Percentiles rank a stretch among this genome's conserved stretches.
These are phyloP conservation scores for Podila verticillata DNA, from an alignment of 192 early-diverging fungal genomes.

Conservation along the genomic window DNA sequence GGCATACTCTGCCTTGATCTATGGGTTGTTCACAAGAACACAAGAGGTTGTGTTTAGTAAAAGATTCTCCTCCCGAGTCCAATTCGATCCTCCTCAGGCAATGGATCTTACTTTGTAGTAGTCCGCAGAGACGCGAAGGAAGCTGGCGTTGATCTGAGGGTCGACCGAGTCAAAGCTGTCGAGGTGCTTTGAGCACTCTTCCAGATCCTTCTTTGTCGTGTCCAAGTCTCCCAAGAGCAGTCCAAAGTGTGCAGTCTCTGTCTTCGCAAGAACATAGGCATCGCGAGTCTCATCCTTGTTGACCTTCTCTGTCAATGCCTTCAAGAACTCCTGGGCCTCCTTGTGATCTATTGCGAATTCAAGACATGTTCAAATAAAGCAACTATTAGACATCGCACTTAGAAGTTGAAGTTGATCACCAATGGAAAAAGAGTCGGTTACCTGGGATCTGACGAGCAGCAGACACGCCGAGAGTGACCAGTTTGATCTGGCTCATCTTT, in stretches of 20 bases:
- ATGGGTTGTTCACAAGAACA: constrained; percentile 8
- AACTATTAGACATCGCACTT: background rate
- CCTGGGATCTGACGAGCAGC: constrained; percentile 81
- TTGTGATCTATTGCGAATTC: constrained; percentile 61
- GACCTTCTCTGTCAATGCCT: constrained; percentile 74
- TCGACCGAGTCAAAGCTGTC: constrained; percentile 81
- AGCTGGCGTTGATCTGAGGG: constrained; percentile 90
- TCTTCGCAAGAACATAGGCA: constrained; percentile 85
- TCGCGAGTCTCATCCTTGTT: constrained; percentile 75
- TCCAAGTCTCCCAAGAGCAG: constrained; percentile 83
- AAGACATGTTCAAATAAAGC: background rate
- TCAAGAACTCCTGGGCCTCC: constrained; percentile 81
- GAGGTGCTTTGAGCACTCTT: constrained; percentile 86
- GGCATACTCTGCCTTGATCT: constrained; percentile 90
- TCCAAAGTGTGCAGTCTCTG: constrained; percentile 89
- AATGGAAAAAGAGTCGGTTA: constrained; percentile 15
- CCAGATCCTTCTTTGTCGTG: constrained; percentile 84
- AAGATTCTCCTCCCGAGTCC: background rate
- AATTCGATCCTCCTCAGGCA: background rate
- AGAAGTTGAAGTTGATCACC: background rate
- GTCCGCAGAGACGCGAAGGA: constrained; percentile 94
- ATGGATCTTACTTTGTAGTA: constrained; percentile 86
- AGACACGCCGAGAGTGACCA: constrained; percentile 84
- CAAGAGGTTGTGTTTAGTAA: background rate
- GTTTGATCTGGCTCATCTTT: constrained; percentile 94